Evolutionary conservation across 1,139 yeast genomes (phyloP), one percentile per base, ranked within the genome.

Genomic region (Kodamaea ohmeri): DNA sequence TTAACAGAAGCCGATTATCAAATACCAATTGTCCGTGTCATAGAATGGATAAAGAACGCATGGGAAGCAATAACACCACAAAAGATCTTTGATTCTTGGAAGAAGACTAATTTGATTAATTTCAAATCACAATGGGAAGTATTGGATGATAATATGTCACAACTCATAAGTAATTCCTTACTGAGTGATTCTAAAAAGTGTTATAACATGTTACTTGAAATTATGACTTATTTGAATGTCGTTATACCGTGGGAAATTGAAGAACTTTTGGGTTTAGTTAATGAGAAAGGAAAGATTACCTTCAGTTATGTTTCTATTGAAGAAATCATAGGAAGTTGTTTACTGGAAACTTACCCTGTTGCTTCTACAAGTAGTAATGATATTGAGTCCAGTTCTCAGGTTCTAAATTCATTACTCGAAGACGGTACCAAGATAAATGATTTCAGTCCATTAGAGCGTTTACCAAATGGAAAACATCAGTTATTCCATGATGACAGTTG

Each of bases 241-340:
- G 71, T 61, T 6, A 67, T 76, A 37, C 75, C 79, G 11, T 80
- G 86, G 86, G 79, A 77, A 37, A 63, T 73, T 21, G 76, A 75
- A 36, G 76, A 76, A 45, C 54, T 80, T 22, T 50, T 79, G 35
- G 81, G 79, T 22, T 58, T 80, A 34, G 75, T 77, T 6, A 73
- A 78, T 38, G 87, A 80, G 53, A 62, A 78, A 41, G 78, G 76
- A 30, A 74, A 72, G 48, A 71, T 77, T 19, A 73, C 76, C 1
- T 52, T 68, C n/a, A 67, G 65, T 42, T 80, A 79, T 51, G 65
- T 74, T 9, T 78, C 84, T n/a, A 76, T 78, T 36, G 81, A 75
- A 42, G 86, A 80, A 47, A 71, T 80, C 33, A 78, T 80, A 3
- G 78, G 79, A 17, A 75, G 83, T 54, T 78, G 85, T 47, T 64